Evolutionary conservation across 176 grass and related monocot species (phyloP).

Genomic region (Avena insularis): DNA sequence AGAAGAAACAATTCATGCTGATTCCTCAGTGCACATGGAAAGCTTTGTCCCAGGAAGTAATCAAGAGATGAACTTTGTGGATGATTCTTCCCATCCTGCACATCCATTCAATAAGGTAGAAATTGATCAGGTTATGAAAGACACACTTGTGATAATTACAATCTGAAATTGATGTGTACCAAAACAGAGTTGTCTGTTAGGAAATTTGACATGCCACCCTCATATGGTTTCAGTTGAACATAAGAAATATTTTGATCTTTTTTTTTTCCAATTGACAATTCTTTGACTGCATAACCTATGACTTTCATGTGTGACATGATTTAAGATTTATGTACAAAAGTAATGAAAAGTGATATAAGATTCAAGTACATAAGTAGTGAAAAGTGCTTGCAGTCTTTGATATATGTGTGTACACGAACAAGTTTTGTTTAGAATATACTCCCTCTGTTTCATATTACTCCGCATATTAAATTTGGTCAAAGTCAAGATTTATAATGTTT

Average conservation of each 20-base stretch:
- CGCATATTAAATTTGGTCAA: too few species aligned
- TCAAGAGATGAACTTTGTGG: slow-evolving; percentile 51
- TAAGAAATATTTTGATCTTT: background rate
- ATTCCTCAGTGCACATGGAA: slow-evolving; percentile 20
- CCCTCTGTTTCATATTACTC: too few species aligned
- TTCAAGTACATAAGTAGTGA: background rate
- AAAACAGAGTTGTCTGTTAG: background rate
- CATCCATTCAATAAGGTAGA: slow-evolving; percentile 6
- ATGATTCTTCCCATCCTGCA: background rate
- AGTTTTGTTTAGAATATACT: background rate
- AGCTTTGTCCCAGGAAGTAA: slow-evolving; percentile 27
- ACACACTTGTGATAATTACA: background rate
- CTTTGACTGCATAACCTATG: slow-evolving; percentile 18
- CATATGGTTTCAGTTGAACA: slow-evolving; percentile 7
- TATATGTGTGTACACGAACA: background rate
- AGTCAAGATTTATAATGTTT: too few species aligned
- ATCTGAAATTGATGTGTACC: slow-evolving; percentile 20
- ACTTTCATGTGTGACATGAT: slow-evolving; percentile 25
- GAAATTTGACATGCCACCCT: background rate
- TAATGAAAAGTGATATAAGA: background rate
- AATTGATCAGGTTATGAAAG: slow-evolving; percentile 1
- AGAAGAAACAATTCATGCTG: slow-evolving; percentile 31
- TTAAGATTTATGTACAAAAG: background rate
- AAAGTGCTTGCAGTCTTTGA: background rate
- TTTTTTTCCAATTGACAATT: background rate